Conservation (phyloP, 1,284 basidiomycete species). For the Uromyces viciae-fabae region DNA sequence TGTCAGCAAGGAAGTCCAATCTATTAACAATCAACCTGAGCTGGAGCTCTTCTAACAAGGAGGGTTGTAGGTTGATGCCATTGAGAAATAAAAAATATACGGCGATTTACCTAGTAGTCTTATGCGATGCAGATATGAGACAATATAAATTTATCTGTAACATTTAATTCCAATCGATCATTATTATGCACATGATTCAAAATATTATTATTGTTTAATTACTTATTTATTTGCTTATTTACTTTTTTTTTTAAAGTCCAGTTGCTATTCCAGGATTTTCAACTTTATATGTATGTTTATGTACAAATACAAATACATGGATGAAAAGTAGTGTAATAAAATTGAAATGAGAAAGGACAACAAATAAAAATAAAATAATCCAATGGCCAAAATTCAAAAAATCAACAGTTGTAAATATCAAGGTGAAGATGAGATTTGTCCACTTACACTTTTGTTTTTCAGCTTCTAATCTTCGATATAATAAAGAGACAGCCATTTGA, state of each 20-base stretch:
- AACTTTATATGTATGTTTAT: neutral
- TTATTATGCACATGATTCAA: too few species aligned
- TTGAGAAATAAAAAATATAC: too few species aligned
- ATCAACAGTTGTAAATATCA: neutral
- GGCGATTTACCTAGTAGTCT: too few species aligned
- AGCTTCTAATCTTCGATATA: slow-evolving; percentile 64
- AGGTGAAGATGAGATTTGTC: neutral
- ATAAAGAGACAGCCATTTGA: slow-evolving; percentile 87
- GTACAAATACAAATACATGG: neutral
- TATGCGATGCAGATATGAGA: too few species aligned
- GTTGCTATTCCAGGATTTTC: slow-evolving; percentile 13
- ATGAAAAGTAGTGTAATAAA: neutral
- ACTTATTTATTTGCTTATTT: too few species aligned
- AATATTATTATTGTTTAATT: too few species aligned
- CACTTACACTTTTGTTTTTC: slow-evolving; percentile 42
- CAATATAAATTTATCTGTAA: too few species aligned
- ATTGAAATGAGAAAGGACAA: neutral
- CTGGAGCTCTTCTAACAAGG: too few species aligned
- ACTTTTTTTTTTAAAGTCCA: neutral
- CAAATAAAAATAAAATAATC: neutral
- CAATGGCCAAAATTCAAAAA: neutral
- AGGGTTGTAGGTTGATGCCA: too few species aligned
- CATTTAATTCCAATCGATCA: too few species aligned
- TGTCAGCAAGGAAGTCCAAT: too few species aligned
- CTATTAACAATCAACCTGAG: too few species aligned